Percentiles rank a stretch among this genome's conserved stretches.
Evolutionary conservation across 768 basidiomycete genomes (phyloP).

Genomic region (Termitomyces sp.): DNA sequence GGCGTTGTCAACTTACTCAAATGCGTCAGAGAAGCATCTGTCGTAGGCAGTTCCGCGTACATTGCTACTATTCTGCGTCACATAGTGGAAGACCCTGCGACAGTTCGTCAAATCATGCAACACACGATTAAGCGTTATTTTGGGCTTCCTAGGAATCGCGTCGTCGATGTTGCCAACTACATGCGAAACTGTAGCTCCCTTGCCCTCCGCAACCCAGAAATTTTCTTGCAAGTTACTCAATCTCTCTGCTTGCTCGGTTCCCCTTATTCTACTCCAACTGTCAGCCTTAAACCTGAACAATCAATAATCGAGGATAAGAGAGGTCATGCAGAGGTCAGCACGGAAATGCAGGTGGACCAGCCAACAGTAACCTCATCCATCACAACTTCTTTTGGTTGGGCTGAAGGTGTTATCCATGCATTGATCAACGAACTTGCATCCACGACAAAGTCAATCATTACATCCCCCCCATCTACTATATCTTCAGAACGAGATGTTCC

Average conservation of each 20-base stretch:
- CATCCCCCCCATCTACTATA: conserved; percentile 17
- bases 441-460: conserved; percentile 42
- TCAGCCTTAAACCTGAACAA: conserved; percentile 46
- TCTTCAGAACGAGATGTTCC: conserved; percentile 1
- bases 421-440: conserved; percentile 67
- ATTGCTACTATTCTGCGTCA: conserved; percentile 89
- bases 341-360: conserved; percentile 60
- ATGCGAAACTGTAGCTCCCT: conserved; percentile 72
- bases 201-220: conserved; percentile 72
- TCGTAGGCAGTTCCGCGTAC: conserved; percentile 72
- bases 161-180: conserved; percentile 65
- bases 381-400: conserved; percentile 31
- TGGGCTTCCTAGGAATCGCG: conserved; percentile 58
- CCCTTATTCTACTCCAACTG: conserved; percentile 54
- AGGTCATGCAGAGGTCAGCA: conserved; percentile 17
- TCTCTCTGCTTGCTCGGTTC: conserved; percentile 67
- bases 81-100: conserved; percentile 69
- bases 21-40: conserved; percentile 55
- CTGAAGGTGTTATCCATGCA: conserved; percentile 61
- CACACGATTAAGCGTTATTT: conserved; percentile 83
- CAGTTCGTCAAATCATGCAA: conserved; percentile 68
- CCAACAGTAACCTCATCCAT: conserved; percentile 12
- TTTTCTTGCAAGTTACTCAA: conserved; percentile 71
- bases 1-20: conserved; percentile 63
- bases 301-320: conserved; percentile 18